A percentile compares a stretch with the other conserved stretches of the same genome.
These are phyloP conservation scores for Allomyces macrogynus DNA, from an alignment of 192 early-diverging fungal species.

Conservation along the genomic window DNA sequence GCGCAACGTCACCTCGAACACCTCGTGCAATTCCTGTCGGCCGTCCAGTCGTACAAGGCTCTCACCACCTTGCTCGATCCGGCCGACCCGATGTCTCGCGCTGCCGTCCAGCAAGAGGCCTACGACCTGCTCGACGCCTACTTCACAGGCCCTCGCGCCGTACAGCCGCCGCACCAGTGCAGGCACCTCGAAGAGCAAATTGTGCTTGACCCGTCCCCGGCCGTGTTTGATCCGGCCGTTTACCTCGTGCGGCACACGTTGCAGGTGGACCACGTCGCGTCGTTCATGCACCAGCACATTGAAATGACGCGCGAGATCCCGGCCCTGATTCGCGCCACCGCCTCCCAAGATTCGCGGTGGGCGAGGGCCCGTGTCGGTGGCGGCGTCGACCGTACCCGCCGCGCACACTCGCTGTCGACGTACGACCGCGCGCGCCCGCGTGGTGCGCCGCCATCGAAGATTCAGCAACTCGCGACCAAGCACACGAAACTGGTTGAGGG, in stretches of 20 bases:
- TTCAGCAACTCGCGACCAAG: background rate
- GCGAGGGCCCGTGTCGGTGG: too few relatives aligned
- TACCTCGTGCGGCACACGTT: background rate
- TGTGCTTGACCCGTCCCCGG: background rate
- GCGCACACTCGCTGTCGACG: too few relatives aligned
- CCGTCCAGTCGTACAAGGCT: background rate
- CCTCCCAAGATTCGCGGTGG: too few relatives aligned
- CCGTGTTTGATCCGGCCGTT: background rate
- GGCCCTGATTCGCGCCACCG: too few relatives aligned
- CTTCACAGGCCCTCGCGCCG: background rate
- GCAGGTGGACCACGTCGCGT: too few relatives aligned
- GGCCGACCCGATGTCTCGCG: background rate
- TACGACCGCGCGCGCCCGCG: too few relatives aligned
- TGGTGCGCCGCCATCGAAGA: too few relatives aligned
- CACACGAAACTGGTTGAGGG: background rate
- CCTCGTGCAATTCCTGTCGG: background rate
- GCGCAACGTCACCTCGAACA: background rate
- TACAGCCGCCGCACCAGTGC: too few relatives aligned
- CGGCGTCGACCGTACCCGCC: too few relatives aligned
- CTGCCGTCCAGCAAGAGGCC: background rate
- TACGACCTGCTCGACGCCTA: background rate
- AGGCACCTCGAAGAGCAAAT: background rate
- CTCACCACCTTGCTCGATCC: background rate
- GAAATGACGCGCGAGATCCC: too few relatives aligned
- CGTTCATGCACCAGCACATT: too few relatives aligned